Conservation (phyloP, 2,329 filamentous ascomycete genomes). For the Albophoma yamanashiensis region DNA sequence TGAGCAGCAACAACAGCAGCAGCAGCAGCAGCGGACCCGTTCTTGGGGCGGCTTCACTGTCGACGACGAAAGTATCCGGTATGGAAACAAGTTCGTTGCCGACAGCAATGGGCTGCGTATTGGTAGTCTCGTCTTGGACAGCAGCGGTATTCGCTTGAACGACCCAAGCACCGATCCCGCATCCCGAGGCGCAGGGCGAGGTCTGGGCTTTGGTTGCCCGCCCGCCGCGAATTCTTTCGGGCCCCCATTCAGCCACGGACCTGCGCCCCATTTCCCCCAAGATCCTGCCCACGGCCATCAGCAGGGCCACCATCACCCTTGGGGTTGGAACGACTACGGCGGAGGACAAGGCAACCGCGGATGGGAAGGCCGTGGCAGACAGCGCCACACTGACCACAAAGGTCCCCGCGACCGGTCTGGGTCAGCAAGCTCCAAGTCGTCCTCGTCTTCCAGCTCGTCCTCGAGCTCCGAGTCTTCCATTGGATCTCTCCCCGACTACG, state of each 20-base stretch:
- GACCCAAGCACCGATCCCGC: not conserved
- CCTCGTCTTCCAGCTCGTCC: slow-evolving; percentile 21
- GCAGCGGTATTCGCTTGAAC: slow-evolving; percentile 22
- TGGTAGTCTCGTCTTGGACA: slow-evolving; percentile 30
- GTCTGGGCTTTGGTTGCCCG: not conserved
- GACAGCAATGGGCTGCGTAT: slow-evolving; percentile 35
- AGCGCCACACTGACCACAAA: slow-evolving; percentile 2
- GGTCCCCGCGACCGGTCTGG: slow-evolving; percentile 13
- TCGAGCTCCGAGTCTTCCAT: slow-evolving; percentile 29
- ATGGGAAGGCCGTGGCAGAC: not conserved
- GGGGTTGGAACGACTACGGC: not conserved
- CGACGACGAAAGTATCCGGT: slow-evolving; percentile 30
- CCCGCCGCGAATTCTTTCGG: not conserved
- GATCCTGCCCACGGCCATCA: not conserved
- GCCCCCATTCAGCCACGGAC: slow-evolving; percentile 2
- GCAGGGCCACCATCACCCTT: not conserved
- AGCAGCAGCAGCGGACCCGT: slow-evolving; percentile 1
- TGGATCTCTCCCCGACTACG: slow-evolving; percentile 43
- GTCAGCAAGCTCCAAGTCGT: slow-evolving; percentile 20
- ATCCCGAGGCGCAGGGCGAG: not conserved
- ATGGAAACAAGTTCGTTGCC: slow-evolving; percentile 31
- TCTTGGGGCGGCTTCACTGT: slow-evolving; percentile 25
- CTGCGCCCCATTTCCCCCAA: slow-evolving; percentile 1
- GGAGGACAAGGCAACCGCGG: not conserved
- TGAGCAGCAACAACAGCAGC: slow-evolving; percentile 4